Evolutionary conservation across 2,329 filamentous ascomycete species (phyloP).

Genomic region (Fusarium circinatum): DNA sequence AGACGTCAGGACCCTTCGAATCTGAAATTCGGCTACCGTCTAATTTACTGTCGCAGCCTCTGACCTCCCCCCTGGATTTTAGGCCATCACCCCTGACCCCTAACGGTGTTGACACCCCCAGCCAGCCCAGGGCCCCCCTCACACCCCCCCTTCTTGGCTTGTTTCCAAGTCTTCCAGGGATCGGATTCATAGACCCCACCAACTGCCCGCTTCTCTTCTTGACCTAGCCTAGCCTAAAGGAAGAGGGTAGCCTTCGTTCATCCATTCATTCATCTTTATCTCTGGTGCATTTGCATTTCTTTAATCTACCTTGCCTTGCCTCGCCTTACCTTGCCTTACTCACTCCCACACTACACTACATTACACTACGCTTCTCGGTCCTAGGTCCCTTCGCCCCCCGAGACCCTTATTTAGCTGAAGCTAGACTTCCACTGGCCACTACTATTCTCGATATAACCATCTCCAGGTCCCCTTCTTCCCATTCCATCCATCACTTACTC

Average conservation of each 20-base stretch:
- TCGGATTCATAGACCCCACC: slow-evolving; percentile 40
- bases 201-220: slow-evolving; percentile 41
- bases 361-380: slow-evolving; percentile 13
- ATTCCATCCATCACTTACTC: not conserved
- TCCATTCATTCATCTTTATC: slow-evolving; percentile 26
- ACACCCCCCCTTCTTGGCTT: slow-evolving; percentile 35
- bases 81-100: slow-evolving; percentile 25
- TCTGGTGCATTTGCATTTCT: slow-evolving; percentile 25
- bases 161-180: slow-evolving; percentile 43
- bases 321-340: not conserved
- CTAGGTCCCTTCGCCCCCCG: slow-evolving; percentile 16
- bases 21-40: slow-evolving; percentile 25
- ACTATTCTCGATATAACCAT: slow-evolving; percentile 18
- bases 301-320: slow-evolving; percentile 18
- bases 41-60: slow-evolving; percentile 2
- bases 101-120: slow-evolving; percentile 2
- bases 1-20: slow-evolving; percentile 14
- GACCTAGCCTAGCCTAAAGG: slow-evolving; percentile 5
- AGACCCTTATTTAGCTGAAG: slow-evolving; percentile 22
- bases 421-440: not conserved
- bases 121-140: not conserved
- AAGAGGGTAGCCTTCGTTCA: not conserved
- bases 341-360: not conserved
- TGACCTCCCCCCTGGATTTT: slow-evolving; percentile 7
- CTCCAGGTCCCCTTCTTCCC: not conserved